Conservation (phyloP, 352 stramenopile species). For the Phytophthora pseudosyringae region DNA sequence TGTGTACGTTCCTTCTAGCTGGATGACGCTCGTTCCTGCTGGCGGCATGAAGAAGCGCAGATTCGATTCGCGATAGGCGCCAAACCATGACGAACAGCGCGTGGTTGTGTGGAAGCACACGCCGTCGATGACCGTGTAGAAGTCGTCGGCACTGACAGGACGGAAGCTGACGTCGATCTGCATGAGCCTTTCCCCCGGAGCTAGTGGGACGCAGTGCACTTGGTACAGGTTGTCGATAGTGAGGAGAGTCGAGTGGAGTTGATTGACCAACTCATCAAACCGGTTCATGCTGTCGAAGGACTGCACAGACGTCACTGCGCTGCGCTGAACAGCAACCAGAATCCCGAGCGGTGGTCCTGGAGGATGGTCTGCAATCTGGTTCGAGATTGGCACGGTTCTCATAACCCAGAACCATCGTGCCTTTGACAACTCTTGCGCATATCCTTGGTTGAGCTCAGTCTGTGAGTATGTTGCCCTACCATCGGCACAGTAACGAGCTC, state of each 20-base stretch:
- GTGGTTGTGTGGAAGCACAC: conserved; percentile 68
- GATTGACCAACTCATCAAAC: conserved; percentile 40
- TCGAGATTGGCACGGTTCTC: conserved; percentile 18
- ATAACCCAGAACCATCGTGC: conserved; percentile 27
- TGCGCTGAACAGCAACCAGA: conserved; percentile 31
- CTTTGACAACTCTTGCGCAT: not conserved
- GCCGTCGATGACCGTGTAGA: conserved; percentile 42
- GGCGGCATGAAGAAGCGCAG: conserved; percentile 57
- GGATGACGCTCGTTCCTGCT: conserved; percentile 32
- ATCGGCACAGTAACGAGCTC: conserved; percentile 39
- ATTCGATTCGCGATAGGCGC: conserved; percentile 38
- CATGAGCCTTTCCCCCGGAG: conserved; percentile 42
- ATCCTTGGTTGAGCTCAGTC: not conserved
- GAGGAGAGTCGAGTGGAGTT: conserved; percentile 34
- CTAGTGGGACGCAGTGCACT: conserved; percentile 46
- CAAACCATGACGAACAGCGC: conserved; percentile 67
- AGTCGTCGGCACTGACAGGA: conserved; percentile 3
- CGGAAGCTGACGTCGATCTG: conserved; percentile 58
- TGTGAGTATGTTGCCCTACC: not conserved
- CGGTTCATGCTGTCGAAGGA: conserved; percentile 39
- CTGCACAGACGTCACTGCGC: conserved; percentile 34
- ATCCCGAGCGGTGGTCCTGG: conserved; percentile 24
- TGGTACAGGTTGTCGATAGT: conserved; percentile 25
- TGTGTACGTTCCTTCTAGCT: conserved; percentile 35
- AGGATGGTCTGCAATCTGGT: not conserved